These are phyloP conservation scores for Mytilinidion resinicola DNA, from an alignment of 495 filamentous ascomycete species.

Conservation along the genomic window DNA sequence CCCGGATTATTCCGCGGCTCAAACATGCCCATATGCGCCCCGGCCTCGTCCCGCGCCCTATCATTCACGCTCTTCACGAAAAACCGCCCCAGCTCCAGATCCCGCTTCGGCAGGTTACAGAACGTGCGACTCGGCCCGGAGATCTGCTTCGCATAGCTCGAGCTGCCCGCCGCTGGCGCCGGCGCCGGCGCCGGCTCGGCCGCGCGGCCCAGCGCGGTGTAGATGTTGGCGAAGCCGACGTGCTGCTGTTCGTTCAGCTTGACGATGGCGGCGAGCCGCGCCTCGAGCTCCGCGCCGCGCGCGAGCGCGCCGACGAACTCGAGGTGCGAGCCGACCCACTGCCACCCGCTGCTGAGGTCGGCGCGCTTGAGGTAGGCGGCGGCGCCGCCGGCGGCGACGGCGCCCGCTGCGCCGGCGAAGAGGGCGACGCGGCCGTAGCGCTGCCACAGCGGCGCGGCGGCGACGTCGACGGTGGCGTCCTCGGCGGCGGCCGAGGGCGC, in stretches of 20 bases:
- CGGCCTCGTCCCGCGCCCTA: constrained; percentile 66
- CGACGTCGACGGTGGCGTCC: constrained; percentile 42
- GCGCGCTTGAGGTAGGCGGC: constrained; percentile 81
- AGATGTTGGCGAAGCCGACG: constrained; percentile 72
- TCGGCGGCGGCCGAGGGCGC: constrained; percentile 25
- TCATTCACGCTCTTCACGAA: constrained; percentile 72
- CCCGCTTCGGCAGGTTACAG: constrained; percentile 64
- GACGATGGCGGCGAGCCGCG: constrained; percentile 54
- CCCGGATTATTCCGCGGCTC: constrained; percentile 70
- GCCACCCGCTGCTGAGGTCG: constrained; percentile 61
- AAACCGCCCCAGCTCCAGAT: constrained; percentile 31
- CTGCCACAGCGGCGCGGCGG: constrained; percentile 54
- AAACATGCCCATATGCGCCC: constrained; percentile 89
- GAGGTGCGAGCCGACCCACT: constrained; percentile 86
- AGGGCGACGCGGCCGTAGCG: constrained; percentile 78
- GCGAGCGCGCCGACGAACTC: constrained; percentile 89
- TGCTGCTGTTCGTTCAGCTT: constrained; percentile 48
- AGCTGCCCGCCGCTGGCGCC: neutral
- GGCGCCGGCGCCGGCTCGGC: constrained; percentile 40
- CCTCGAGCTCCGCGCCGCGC: constrained; percentile 65
- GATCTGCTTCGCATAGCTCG: constrained; percentile 38
- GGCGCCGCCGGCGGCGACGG: constrained; percentile 74
- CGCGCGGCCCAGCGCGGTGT: constrained; percentile 69
- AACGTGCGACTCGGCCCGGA: constrained; percentile 69
- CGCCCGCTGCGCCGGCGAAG: constrained; percentile 71